These are phyloP conservation scores for Rachicladosporium sp. DNA, from an alignment of 2,329 filamentous ascomycete genomes.

Conservation along the genomic window DNA sequence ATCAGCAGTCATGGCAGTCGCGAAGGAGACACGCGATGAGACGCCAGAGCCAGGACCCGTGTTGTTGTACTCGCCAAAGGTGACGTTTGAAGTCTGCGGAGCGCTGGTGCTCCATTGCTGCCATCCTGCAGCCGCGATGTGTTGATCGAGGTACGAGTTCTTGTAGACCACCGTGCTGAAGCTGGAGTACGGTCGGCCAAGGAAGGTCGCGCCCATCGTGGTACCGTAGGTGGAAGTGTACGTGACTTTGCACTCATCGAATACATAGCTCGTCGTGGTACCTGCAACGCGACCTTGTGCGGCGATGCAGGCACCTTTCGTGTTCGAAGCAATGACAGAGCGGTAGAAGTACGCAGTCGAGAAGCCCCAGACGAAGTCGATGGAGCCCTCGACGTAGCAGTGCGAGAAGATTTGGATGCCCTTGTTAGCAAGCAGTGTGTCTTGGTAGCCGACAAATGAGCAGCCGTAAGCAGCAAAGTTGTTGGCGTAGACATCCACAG, in stretches of 20 bases:
- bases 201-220: conserved; percentile 29
- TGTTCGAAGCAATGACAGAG: conserved; percentile 24
- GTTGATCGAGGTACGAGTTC: conserved; percentile 36
- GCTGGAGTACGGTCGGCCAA: conserved; percentile 40
- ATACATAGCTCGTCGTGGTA: conserved; percentile 27
- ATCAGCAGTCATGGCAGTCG: conserved; percentile 25
- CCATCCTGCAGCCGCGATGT: conserved; percentile 50
- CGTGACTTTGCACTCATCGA: conserved; percentile 40
- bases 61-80: conserved; percentile 48
- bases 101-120: conserved; percentile 38
- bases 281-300: conserved; percentile 25
- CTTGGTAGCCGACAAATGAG: conserved; percentile 20
- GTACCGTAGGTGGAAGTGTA: conserved; percentile 36
- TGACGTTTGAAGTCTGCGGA: conserved; percentile 38
- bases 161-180: conserved; percentile 40
- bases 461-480: conserved; percentile 24
- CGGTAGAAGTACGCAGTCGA: conserved; percentile 32
- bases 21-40: conserved; percentile 38
- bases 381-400: conserved; percentile 22
- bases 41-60: conserved; percentile 41
- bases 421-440: conserved; percentile 21
- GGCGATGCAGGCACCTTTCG: conserved; percentile 22
- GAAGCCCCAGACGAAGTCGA: conserved; percentile 33
- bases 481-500: conserved; percentile 20
- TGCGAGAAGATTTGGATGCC: conserved; percentile 20